phyloP scores from a whole-genome alignment of 2,329 filamentous ascomycete species.

The Claviceps lovelessii region DNA sequence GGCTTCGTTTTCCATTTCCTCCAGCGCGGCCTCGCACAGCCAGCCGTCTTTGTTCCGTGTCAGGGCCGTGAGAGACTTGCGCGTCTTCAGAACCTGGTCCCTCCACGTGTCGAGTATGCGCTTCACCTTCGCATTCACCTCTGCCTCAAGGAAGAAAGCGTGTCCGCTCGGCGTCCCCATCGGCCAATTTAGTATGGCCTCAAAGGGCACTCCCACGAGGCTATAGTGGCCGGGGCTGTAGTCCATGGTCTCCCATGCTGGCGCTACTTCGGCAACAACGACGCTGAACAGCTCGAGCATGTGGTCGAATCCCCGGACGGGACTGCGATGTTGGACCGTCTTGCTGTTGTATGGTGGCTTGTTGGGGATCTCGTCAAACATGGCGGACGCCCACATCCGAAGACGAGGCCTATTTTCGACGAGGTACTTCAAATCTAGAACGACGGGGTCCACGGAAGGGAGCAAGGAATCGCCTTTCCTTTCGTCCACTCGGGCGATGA shows the following conservation, averaged over 20 bases:
- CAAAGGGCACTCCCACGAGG: slow-evolving; percentile 41
- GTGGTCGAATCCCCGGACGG: slow-evolving; percentile 8
- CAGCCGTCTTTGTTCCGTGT: not conserved
- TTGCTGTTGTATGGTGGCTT: not conserved
- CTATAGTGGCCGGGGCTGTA: not conserved
- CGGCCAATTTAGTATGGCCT: slow-evolving; percentile 43
- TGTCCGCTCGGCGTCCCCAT: slow-evolving; percentile 41
- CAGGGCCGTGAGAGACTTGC: not conserved
- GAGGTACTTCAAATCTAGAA: not conserved
- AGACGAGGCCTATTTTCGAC: not conserved
- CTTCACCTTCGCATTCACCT: slow-evolving; percentile 29
- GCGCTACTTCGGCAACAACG: slow-evolving; percentile 8
- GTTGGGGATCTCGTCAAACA: not conserved
- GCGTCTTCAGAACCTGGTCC: not conserved
- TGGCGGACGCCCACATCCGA: not conserved
- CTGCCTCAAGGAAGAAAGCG: slow-evolving; percentile 36
- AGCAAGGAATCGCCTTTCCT: not conserved
- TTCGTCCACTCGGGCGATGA: not conserved
- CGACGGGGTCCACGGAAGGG: too few species aligned
- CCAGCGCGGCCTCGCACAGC: not conserved
- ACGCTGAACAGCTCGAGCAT: slow-evolving; percentile 11
- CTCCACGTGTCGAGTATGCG: not conserved
- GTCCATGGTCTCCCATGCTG: slow-evolving; percentile 8
- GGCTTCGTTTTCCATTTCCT: not conserved
- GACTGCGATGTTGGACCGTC: not conserved